phyloP scores from a whole-genome alignment of 345 rosid genomes.

The Eucalyptus curtisii region DNA sequence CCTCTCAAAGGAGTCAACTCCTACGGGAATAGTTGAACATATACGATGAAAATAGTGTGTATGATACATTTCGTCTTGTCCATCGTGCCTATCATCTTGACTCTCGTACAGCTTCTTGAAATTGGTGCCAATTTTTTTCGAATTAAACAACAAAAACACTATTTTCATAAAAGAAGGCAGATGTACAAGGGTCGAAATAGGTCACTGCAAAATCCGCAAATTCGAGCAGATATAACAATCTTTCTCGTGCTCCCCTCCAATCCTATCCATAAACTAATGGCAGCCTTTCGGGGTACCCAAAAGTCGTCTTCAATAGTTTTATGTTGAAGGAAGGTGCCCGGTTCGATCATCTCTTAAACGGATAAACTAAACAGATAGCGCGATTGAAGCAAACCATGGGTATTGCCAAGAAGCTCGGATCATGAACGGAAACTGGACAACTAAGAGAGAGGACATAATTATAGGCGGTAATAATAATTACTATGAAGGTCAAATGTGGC shows the following conservation, averaged over 20 bases:
- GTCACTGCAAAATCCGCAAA: background rate
- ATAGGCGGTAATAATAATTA: no score
- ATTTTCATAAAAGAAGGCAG: background rate
- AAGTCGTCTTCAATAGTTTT: no score
- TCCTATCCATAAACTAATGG: background rate
- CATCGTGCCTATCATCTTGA: constrained; percentile 42
- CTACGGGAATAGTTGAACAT: constrained; percentile 13
- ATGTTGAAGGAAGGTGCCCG: background rate
- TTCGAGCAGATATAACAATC: no score
- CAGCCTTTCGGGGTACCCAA: background rate
- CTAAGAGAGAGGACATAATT: no score
- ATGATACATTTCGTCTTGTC: constrained; percentile 35
- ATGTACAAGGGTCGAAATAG: background rate
- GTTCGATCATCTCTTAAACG: background rate
- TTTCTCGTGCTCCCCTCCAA: background rate
- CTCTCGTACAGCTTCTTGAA: constrained; percentile 52
- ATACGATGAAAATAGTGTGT: constrained; percentile 74
- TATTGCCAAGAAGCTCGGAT: background rate
- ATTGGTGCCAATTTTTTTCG: background rate
- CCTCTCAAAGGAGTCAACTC: no score
- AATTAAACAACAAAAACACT: background rate
- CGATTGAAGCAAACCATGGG: background rate
- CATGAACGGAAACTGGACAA: background rate
- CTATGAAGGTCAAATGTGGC: no score
- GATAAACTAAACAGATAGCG: background rate